Conservation (phyloP, 2,329 filamentous ascomycete genomes). For the Fusarium nisikadoi region DNA sequence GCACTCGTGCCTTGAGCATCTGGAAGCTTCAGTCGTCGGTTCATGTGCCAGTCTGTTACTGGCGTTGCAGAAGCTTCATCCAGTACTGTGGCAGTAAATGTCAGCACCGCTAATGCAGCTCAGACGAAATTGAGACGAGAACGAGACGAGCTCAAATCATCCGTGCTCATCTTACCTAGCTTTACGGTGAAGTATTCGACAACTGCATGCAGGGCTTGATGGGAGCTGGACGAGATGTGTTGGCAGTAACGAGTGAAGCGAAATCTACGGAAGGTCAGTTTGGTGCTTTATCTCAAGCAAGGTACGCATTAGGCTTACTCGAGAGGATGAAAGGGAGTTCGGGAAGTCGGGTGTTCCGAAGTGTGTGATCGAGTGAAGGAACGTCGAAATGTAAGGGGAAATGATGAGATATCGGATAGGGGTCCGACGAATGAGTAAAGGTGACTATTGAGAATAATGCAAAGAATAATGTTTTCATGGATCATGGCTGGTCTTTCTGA, state of each 20-base stretch:
- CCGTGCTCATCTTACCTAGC: neutral
- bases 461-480: neutral
- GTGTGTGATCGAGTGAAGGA: neutral
- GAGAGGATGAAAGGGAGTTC: neutral
- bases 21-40: neutral
- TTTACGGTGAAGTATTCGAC: neutral
- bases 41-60: neutral
- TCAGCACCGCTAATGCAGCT: neutral
- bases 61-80: neutral
- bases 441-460: rapidly evolving
- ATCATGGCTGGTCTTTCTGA: neutral
- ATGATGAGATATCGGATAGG: no score
- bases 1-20: neutral
- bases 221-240: neutral
- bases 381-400: neutral
- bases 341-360: no score
- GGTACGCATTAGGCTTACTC: neutral
- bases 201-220: no score
- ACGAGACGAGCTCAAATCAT: neutral
- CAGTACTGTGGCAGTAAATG: neutral
- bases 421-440: neutral
- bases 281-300: neutral
- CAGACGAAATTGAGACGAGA: neutral
- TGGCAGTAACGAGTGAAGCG: neutral
- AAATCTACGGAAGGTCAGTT: neutral